phyloP scores from a whole-genome alignment of 768 basidiomycete genomes.

The Cystoderma amianthinum region DNA sequence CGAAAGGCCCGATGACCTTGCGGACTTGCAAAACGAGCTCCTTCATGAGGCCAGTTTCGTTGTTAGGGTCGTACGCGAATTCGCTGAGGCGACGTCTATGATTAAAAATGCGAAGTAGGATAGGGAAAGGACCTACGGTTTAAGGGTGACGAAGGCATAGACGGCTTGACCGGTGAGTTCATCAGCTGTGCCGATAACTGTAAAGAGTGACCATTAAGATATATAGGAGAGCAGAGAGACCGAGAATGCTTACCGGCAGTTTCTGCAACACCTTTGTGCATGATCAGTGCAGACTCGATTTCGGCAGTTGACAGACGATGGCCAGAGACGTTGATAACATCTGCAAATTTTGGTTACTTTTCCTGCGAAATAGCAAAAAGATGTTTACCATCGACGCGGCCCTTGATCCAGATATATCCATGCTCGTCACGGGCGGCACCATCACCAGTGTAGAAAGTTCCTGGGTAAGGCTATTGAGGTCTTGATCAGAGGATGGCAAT shows the following conservation, averaged over 20 bases:
- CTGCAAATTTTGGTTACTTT: conserved; percentile 22
- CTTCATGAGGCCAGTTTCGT: conserved; percentile 70
- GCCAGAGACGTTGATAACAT: conserved; percentile 97
- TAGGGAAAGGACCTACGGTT: conserved; percentile 57
- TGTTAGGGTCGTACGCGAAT: conserved; percentile 64
- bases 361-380: conserved; percentile 11
- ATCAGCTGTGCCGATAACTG: conserved; percentile 77
- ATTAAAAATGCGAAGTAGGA: conserved; percentile 1
- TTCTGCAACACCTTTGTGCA: conserved; percentile 94
- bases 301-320: conserved; percentile 96
- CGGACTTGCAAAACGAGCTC: conserved; percentile 93
- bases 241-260: conserved; percentile 55
- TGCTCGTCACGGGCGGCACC: conserved; percentile 91
- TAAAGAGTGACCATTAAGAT: not conserved
- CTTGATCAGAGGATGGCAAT: not conserved
- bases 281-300: conserved; percentile 93
- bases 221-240: too few species aligned
- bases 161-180: conserved; percentile 93
- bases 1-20: conserved; percentile 97
- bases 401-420: conserved; percentile 99
- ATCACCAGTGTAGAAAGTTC: conserved; percentile 95
- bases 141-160: conserved; percentile 90
- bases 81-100: conserved; percentile 38
- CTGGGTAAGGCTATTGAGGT: conserved; percentile 62
- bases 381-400: conserved; percentile 87